Base-by-base conservation (phyloP, 306 rosid genomes). In the Urtica urens region DNA sequence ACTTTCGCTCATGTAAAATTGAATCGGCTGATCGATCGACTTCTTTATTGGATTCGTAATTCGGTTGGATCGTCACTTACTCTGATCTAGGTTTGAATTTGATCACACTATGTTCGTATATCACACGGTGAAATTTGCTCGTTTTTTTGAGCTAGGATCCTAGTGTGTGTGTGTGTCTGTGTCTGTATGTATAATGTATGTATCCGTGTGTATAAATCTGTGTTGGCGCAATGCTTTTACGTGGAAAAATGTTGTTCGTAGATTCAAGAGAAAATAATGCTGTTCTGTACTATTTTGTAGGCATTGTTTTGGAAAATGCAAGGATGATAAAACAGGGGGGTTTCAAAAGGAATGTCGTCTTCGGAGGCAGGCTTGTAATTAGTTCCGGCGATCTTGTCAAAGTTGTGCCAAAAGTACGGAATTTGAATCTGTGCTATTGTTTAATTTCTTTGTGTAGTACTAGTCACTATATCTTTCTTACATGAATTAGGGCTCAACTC, bases 221-320 rank as follows among this genome's bases (percentile, higher is more conserved):
- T 52, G 37, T 45, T 46, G 3, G 10, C 24, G 49, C 23, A 38
- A 9, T 1, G 10, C 6, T 25, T 62, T 55, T 64, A 20, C 13
- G 20, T 21, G n/a, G 13, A 19, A 41, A 18, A 6, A 43, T 31
- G 45, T 51, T 22, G 46, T 56, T n/a, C 18, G 22, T 63, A 49
- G 15, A 1, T 34, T 4, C 1, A 3, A 10, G 10, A 10, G 10
- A 10, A 10, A 10, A 8, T 3, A 10, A 10, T 2, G 10, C n/a
- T 34, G 10, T 34, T 8, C 3, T 4, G 10, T 34, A 1, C 10
- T 34, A 3, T 3, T 4, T 4, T 34, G 39, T 49, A 84, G 97
- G 82, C 44, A 71, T 83, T 58, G 81, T 88, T 51, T 70, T 88
- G 69, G 84, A 84, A 77, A 75, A 78, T 57, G 95, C 93, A 30